Conservation (phyloP, 306 rosid genomes). For the Canavalia ensiformis region DNA sequence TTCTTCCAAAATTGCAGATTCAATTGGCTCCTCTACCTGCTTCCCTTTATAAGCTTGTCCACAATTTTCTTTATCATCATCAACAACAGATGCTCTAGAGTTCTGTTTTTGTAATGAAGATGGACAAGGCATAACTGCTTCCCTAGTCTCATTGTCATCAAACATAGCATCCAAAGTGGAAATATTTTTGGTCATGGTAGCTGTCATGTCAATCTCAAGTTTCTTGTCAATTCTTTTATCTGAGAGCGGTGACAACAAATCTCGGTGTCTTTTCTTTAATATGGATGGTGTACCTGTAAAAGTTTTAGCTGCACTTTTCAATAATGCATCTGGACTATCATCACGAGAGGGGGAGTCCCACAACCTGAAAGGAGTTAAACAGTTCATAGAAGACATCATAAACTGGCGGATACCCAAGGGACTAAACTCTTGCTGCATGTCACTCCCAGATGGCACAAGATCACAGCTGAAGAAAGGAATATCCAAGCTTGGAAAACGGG, state of each 20-base stretch:
- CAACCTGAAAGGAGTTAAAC: slow-evolving; percentile 85
- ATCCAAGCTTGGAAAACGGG: slow-evolving; percentile 93
- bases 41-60: slow-evolving; percentile 46
- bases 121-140: slow-evolving; percentile 53
- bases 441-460: slow-evolving; percentile 80
- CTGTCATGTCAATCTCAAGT: slow-evolving; percentile 66
- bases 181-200: slow-evolving; percentile 65
- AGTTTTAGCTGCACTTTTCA: slow-evolving; percentile 92
- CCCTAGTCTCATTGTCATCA: slow-evolving; percentile 60
- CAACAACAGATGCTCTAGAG: slow-evolving; percentile 46
- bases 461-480: slow-evolving; percentile 96
- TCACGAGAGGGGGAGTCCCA: slow-evolving; percentile 91
- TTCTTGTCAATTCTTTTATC: slow-evolving; percentile 83
- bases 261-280: slow-evolving; percentile 87
- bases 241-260: slow-evolving; percentile 83
- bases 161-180: slow-evolving; percentile 85
- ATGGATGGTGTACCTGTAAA: slow-evolving; percentile 90
- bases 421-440: slow-evolving; percentile 96
- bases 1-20: slow-evolving; percentile 40
- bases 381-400: slow-evolving; percentile 89
- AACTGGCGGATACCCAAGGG: slow-evolving; percentile 97
- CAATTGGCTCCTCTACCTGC: slow-evolving; percentile 48
- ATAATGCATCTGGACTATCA: slow-evolving; percentile 81
- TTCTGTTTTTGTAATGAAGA: slow-evolving; percentile 55
- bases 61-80: slow-evolving; percentile 69